These are phyloP conservation scores for Quercus engelmannii DNA, from an alignment of 306 rosid genomes.

Conservation along the genomic window DNA sequence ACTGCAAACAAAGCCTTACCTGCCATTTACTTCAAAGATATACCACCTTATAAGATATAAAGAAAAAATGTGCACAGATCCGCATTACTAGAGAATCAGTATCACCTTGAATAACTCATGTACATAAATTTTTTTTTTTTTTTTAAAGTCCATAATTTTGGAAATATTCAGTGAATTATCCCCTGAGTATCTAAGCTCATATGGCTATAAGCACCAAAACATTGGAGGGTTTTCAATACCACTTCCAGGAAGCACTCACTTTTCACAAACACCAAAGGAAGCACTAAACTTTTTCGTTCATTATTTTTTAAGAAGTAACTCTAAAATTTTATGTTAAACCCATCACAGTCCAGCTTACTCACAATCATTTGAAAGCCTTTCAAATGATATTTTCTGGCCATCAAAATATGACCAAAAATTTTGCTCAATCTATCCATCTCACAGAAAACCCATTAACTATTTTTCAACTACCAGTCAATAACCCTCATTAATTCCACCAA, in stretches of 20 bases:
- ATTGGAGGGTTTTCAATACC: neutral
- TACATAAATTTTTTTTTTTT: too few relatives aligned
- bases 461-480: too few relatives aligned
- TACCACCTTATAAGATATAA: too few relatives aligned
- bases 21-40: too few relatives aligned
- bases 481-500: neutral
- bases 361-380: neutral
- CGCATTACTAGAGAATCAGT: neutral
- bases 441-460: too few relatives aligned
- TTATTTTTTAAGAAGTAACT: too few relatives aligned
- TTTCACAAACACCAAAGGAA: too few relatives aligned
- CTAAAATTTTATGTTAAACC: too few relatives aligned
- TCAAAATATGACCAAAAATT: neutral
- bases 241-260: neutral
- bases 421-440: neutral
- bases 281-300: too few relatives aligned
- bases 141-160: neutral
- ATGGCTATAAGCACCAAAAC: neutral
- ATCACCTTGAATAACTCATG: neutral
- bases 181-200: neutral
- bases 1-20: too few relatives aligned
- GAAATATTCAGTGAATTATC: neutral
- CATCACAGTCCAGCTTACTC: neutral
- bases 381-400: too few relatives aligned
- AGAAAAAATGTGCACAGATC: too few relatives aligned